Evolutionary conservation across 2,329 filamentous ascomycete species (phyloP), one percentile per base, ranked within the genome.

Genomic region (Penicillium sp.): DNA sequence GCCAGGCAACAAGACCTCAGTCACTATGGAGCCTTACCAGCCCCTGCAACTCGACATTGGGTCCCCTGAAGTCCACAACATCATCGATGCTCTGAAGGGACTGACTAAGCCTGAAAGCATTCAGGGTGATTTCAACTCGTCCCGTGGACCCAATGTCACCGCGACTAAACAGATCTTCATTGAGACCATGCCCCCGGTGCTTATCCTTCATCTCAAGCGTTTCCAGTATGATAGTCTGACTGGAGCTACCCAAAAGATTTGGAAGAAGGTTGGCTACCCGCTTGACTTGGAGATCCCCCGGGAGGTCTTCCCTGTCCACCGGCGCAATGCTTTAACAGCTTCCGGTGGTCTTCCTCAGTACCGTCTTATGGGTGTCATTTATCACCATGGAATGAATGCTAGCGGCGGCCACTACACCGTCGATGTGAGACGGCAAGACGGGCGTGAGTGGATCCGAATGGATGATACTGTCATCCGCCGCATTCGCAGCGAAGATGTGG

Each of bases 321-420:
- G 87, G 72, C 86, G 89, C 52, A 87, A 86, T 64, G 82, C 82
- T 45, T 79, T 90, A 61, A 80, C 83, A 26, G 80, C 85, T 16
- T 86, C 88, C 62, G 87, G 88, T 44, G 85, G 87, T 1, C 81
- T 90, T 58, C 92, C 93, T 4, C 90, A 88, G 71, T 99, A 98
- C 75, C 87, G 86, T 49, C 84, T 99, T 14, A 95, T 88, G 61
- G 90, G 89, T 21, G 95, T 96, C 29, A 92, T 99, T 22, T 99
- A 99, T 72, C 95, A 99, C 70, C 95, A 99, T 67, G 95, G 95
- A 58, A 97, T 96, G 80, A 96, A 96, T 67, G 95, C 95, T 35
- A 96, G 90, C 62, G 93, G 91, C 52, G 95, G 95, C 3, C 95
- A 99, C 74, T 99, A 99, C 75, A 99, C 95, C 1, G 93, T 96